Evolutionary conservation across 768 basidiomycete species (phyloP).

Genomic region (Russula sp.): DNA sequence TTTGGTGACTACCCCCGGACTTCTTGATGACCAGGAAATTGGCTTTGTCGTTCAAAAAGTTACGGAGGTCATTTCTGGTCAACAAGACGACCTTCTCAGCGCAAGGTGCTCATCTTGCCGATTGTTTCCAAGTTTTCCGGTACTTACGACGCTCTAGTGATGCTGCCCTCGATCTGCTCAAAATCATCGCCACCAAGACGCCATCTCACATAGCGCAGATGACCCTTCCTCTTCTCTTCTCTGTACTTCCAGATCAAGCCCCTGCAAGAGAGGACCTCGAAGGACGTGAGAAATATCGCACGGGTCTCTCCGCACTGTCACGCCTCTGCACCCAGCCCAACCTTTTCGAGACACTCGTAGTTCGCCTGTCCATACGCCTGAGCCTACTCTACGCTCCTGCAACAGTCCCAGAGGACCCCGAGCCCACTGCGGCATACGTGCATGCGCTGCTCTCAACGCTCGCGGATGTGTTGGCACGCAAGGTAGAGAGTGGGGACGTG

Average conservation of each 20-base stretch:
- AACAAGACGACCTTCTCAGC: constrained; percentile 35
- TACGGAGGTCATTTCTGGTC: constrained; percentile 58
- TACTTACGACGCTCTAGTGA: constrained; percentile 37
- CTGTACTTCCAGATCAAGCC: constrained; percentile 60
- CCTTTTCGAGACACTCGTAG: constrained; percentile 80
- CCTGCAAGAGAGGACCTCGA: constrained; percentile 47
- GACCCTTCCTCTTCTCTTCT: constrained; percentile 78
- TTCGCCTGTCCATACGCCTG: constrained; percentile 71
- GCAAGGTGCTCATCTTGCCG: constrained; percentile 39
- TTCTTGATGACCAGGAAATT: constrained; percentile 68
- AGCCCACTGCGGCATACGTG: constrained; percentile 74
- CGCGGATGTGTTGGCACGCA: constrained; percentile 49
- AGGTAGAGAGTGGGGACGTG: constrained; percentile 42
- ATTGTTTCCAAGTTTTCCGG: neutral
- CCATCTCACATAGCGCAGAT: constrained; percentile 63
- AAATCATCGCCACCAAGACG: constrained; percentile 49
- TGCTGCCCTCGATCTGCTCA: constrained; percentile 56
- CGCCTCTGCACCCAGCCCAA: constrained; percentile 65
- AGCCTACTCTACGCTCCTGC: constrained; percentile 52
- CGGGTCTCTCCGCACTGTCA: constrained; percentile 60
- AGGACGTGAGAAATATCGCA: constrained; percentile 62
- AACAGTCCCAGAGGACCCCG: constrained; percentile 36
- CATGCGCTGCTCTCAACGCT: constrained; percentile 77
- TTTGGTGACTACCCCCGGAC: constrained; percentile 54
- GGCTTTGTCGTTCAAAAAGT: constrained; percentile 73